Base-by-base conservation (phyloP, 768 basidiomycete species). In the Suillus spraguei region DNA sequence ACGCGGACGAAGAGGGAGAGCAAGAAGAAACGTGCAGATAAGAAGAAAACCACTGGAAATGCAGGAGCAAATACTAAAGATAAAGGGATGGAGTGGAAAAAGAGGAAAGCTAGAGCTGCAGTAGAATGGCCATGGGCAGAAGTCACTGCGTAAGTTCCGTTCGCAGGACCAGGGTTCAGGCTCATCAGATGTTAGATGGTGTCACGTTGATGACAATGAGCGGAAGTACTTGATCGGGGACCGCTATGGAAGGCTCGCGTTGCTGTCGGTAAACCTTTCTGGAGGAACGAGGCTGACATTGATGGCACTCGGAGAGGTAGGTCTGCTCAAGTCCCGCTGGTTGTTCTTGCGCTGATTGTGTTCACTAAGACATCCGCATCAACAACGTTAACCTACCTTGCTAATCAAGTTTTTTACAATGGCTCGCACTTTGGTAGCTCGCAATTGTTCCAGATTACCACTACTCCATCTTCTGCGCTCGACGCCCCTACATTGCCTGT, bases 351-450 rank as follows among this genome's bases (percentile, higher is more conserved):
- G 3, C 17, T 65, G 1, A 60, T 47, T 46, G 33, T 59, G 14
- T 50, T 38, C 39, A 22, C 33, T 14, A 60, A 94, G 92, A 83
- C 84, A 36, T 91, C 94, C 1, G 81, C 92, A 11, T 79, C 93
- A 0, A 90, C 82, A 11, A 83, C 87, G 13, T 70, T 97, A 64
- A 86, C 90, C 1, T 89, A 94, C 68, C 80, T 97, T 14, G 81
- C 86, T 6, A 82, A 85, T 54, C 88, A 92, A 72, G 75, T 84
- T 10, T 65, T 95, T 9, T 97, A 88, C 69, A 78, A 95, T 24
- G 92, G 94, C 20, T 95, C 94, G 7, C 90, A 94, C 67, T 79
- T 84, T 17, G 93, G 92, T 20, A 88, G 95, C 71, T 90, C 93
- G 1, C 91, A 94, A 66, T 76, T 96, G 11, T 68, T 95, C 2